phyloP scores from a whole-genome alignment of 2,329 filamentous ascomycete genomes.

The Botrytis cinerea region DNA sequence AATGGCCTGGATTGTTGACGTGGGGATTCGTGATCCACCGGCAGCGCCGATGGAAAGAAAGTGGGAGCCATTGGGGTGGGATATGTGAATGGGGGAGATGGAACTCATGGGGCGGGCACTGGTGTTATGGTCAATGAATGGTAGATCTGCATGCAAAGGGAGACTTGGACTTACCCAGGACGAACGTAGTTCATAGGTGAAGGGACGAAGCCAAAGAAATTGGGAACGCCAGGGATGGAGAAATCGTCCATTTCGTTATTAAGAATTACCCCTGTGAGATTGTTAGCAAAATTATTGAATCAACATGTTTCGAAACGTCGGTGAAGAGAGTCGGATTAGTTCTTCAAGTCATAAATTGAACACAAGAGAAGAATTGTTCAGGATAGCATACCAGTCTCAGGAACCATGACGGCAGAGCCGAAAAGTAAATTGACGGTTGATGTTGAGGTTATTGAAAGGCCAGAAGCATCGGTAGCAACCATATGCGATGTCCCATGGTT shows the following conservation, averaged over 20 bases:
- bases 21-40: constrained; percentile 82
- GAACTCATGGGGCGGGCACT: constrained; percentile 82
- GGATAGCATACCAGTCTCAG: constrained; percentile 67
- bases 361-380: neutral
- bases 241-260: constrained; percentile 75
- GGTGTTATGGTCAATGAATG: constrained; percentile 40
- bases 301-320: neutral
- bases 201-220: constrained; percentile 84
- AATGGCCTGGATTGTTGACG: constrained; percentile 71
- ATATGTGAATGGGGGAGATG: constrained; percentile 66
- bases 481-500: constrained; percentile 76
- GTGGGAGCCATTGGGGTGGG: constrained; percentile 63
- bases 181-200: constrained; percentile 79
- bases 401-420: constrained; percentile 76
- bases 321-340: neutral
- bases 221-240: constrained; percentile 74
- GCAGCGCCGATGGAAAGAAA: constrained; percentile 74
- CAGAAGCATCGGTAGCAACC: constrained; percentile 68
- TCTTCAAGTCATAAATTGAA: neutral
- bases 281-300: neutral
- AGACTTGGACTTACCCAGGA: constrained; percentile 36
- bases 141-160: neutral
- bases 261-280: constrained; percentile 34
- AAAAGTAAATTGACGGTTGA: constrained; percentile 89
- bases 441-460: constrained; percentile 77